A percentile compares a stretch with the other conserved stretches of the same genome.
phyloP scores from a whole-genome alignment of 495 filamentous ascomycete genomes.

The Neurospora sublineolata region DNA sequence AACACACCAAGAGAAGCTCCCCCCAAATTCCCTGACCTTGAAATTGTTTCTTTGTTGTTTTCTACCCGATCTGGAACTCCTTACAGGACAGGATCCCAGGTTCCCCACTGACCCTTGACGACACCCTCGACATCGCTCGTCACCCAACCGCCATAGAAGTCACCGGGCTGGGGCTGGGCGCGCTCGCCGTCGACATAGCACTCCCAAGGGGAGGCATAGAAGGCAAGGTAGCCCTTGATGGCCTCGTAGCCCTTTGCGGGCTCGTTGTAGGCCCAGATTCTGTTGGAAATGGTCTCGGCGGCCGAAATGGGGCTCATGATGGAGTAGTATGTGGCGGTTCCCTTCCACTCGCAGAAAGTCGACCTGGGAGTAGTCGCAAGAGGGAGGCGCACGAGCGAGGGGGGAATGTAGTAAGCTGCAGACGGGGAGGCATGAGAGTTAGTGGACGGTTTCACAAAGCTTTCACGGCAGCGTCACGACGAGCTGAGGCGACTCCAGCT shows the following conservation, averaged over 20 bases:
- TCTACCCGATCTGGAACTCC: background rate
- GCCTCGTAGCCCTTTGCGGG: conserved; percentile 35
- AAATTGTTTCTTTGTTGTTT: background rate
- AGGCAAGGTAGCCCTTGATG: conserved; percentile 40
- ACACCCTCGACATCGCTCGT: conserved; percentile 44
- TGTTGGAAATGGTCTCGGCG: conserved; percentile 30
- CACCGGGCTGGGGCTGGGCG: conserved; percentile 43
- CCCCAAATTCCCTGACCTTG: background rate
- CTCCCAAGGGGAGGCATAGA: conserved; percentile 47
- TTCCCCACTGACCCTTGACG: conserved; percentile 41
- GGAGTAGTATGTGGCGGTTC: conserved; percentile 41
- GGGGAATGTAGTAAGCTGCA: conserved; percentile 46
- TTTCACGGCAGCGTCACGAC: background rate
- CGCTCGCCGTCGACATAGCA: conserved; percentile 51
- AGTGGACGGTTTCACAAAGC: background rate
- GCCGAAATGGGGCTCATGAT: conserved; percentile 22
- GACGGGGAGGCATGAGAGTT: background rate
- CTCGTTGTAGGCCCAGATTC: conserved; percentile 44
- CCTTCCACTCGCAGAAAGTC: conserved; percentile 48
- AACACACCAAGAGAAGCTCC: background rate
- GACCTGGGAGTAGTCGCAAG: conserved; percentile 30
- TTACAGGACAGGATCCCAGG: conserved; percentile 17
- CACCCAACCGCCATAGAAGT: conserved; percentile 50
- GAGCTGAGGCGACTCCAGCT: background rate
- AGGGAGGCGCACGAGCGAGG: conserved; percentile 28